phyloP scores from a whole-genome alignment of 1,284 basidiomycete genomes.

The Leccinum angustisporum region DNA sequence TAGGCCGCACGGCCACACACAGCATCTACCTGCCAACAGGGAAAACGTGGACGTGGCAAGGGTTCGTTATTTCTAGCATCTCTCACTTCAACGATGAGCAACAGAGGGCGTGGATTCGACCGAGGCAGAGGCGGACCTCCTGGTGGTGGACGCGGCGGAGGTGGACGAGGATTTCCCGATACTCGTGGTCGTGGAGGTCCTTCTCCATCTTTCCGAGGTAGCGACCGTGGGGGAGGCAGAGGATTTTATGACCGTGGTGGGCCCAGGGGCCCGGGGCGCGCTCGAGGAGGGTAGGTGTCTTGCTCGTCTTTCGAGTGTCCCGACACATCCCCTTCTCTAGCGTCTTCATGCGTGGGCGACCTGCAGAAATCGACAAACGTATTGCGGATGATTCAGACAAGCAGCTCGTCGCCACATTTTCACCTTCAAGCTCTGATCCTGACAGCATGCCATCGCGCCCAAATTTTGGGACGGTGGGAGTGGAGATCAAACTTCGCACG shows the following conservation, averaged over 20 bases:
- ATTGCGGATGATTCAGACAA: slow-evolving; percentile 57
- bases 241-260: slow-evolving; percentile 36
- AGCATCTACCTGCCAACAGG: slow-evolving; percentile 23
- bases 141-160: slow-evolving; percentile 18
- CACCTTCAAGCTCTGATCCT: slow-evolving; percentile 38
- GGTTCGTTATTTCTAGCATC: background rate
- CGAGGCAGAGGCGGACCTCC: slow-evolving; percentile 32
- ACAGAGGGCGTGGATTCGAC: slow-evolving; percentile 35
- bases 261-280: slow-evolving; percentile 32
- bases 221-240: slow-evolving; percentile 30
- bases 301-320: background rate
- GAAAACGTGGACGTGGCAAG: background rate
- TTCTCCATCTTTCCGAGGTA: slow-evolving; percentile 27
- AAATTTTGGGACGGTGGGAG: slow-evolving; percentile 62
- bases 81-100: slow-evolving; percentile 24
- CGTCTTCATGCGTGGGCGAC: slow-evolving; percentile 49
- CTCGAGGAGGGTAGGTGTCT: slow-evolving; percentile 50
- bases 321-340: slow-evolving; percentile 36
- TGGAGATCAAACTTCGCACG: slow-evolving; percentile 59
- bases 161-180: slow-evolving; percentile 30
- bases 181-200: slow-evolving; percentile 31
- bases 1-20: slow-evolving; percentile 17
- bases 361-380: slow-evolving; percentile 58
- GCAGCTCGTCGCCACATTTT: slow-evolving; percentile 51
- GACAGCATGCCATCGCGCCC: slow-evolving; percentile 65